Evolutionary conservation across 2,329 filamentous ascomycete genomes (phyloP).

Genomic region (Myriosclerotinia curreyana): DNA sequence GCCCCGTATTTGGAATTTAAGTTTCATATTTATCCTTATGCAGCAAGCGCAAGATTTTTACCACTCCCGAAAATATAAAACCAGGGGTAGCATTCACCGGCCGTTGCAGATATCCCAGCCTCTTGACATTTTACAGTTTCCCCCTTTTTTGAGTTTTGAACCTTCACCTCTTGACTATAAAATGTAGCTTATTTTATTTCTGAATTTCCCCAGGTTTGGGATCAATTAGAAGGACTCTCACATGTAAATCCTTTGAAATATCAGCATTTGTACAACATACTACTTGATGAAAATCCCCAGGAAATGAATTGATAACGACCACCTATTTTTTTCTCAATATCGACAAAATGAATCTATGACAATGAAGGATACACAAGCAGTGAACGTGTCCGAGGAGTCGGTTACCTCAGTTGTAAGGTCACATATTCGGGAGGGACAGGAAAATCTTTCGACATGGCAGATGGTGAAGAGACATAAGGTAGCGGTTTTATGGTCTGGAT

Average conservation of each 20-base stretch:
- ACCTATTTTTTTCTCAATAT: not conserved
- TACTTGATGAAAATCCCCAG: not conserved
- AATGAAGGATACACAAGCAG: slow-evolving; percentile 4
- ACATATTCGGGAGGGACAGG: not conserved
- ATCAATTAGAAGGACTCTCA: slow-evolving; percentile 3
- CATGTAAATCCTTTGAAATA: not conserved
- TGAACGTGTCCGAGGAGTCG: not conserved
- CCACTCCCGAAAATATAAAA: not conserved
- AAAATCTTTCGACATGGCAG: slow-evolving; percentile 16
- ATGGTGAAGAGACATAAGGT: slow-evolving; percentile 20
- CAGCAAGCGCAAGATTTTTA: not conserved
- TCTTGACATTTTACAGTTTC: not conserved
- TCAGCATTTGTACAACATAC: not conserved
- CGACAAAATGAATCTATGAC: not conserved
- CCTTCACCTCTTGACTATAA: not conserved
- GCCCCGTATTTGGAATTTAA: not conserved
- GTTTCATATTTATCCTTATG: not conserved
- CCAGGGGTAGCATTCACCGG: slow-evolving; percentile 12
- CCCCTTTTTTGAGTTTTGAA: not conserved
- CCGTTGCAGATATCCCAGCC: slow-evolving; percentile 1
- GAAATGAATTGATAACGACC: not conserved
- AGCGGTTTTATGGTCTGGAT: slow-evolving; percentile 19
- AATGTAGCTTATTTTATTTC: not conserved
- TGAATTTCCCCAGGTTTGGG: slow-evolving; percentile 14
- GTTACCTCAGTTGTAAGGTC: not conserved